Percentiles rank a stretch among this genome's conserved stretches.
Conservation (phyloP, 495 filamentous ascomycete genomes). For the Letharia lupina region DNA sequence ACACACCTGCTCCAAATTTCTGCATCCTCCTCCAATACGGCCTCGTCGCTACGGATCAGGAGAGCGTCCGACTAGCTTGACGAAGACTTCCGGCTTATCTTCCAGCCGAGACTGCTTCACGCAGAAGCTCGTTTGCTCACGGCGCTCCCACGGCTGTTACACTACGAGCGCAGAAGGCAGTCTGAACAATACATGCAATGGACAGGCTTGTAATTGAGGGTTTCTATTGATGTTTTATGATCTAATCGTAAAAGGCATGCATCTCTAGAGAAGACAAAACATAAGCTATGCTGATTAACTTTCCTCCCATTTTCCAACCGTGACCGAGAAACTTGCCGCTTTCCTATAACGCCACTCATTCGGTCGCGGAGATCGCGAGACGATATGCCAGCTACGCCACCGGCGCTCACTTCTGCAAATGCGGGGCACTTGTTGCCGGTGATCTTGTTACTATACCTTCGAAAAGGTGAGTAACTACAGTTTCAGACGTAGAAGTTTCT, state of each 20-base stretch:
- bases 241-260: not conserved
- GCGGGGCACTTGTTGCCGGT: not conserved
- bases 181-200: not conserved
- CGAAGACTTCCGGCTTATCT: accelerated
- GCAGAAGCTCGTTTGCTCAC: too few relatives aligned
- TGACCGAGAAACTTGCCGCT: not conserved
- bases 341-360: not conserved
- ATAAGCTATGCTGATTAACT: not conserved
- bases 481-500: not conserved
- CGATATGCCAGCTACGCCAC: not conserved
- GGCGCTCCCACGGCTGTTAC: too few relatives aligned
- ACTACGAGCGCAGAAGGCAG: too few relatives aligned
- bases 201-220: not conserved
- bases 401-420: not conserved
- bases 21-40: too few relatives aligned
- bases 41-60: too few relatives aligned
- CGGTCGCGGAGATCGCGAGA: not conserved
- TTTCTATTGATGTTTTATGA: not conserved
- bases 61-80: too few relatives aligned
- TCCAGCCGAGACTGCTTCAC: too few relatives aligned
- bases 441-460: not conserved
- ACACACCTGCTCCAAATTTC: too few relatives aligned
- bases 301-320: not conserved
- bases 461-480: not conserved
- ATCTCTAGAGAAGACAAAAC: not conserved